Conservation (phyloP, 768 basidiomycete species). For the Podaxis sp. region DNA sequence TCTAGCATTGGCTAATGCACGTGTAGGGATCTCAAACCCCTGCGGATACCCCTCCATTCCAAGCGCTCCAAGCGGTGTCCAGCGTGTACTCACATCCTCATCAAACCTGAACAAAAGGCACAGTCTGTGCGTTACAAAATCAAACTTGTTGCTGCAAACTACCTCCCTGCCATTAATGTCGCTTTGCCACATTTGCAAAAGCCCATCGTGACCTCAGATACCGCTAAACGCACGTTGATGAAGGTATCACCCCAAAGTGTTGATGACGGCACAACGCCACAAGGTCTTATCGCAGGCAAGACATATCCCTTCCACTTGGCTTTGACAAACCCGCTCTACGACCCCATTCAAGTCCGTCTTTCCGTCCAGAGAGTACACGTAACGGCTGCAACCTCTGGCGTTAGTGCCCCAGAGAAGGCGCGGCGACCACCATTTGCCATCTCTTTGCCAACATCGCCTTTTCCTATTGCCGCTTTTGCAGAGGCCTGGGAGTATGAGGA, state of each 20-base stretch:
- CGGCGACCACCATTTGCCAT: constrained; percentile 75
- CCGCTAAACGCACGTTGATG: constrained; percentile 34
- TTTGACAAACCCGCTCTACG: constrained; percentile 92
- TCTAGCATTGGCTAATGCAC: background rate
- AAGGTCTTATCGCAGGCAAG: constrained; percentile 64
- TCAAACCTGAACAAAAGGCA: constrained; percentile 97
- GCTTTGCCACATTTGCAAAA: constrained; percentile 55
- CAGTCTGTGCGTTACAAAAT: constrained; percentile 95
- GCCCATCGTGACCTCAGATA: constrained; percentile 30
- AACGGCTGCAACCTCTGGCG: constrained; percentile 23
- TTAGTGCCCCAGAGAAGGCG: constrained; percentile 47
- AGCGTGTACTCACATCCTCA: constrained; percentile 90
- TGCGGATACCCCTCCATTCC: constrained; percentile 88
- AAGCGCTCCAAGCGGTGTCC: constrained; percentile 97
- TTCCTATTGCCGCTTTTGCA: constrained; percentile 85
- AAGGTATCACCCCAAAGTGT: constrained; percentile 36
- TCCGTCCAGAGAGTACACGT: constrained; percentile 69
- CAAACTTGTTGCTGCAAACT: constrained; percentile 93
- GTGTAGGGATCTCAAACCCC: constrained; percentile 76
- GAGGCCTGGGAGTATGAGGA: constrained; percentile 99
- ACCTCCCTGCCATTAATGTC: constrained; percentile 83
- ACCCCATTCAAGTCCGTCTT: constrained; percentile 89
- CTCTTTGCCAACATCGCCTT: constrained; percentile 70
- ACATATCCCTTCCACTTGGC: constrained; percentile 88
- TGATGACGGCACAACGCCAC: constrained; percentile 31